Evolutionary conservation across 148 eudicot genomes (phyloP).

Genomic region (Fagopyrum esculentum): DNA sequence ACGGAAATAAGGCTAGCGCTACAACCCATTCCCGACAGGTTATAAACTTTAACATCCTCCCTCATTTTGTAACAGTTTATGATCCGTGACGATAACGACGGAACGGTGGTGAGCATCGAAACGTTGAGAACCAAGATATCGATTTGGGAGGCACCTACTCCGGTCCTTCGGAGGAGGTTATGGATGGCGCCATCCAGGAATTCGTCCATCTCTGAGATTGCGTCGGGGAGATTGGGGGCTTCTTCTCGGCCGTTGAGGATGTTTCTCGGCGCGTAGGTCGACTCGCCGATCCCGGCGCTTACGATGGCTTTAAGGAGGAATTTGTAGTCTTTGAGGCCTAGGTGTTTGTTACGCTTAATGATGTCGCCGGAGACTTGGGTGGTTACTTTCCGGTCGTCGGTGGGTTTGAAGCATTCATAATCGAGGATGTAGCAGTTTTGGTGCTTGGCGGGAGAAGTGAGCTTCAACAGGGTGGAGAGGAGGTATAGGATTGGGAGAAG

Average conservation of each 20-base stretch:
- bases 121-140: constrained; percentile 74
- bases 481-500: constrained; percentile 26
- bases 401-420: constrained; percentile 59
- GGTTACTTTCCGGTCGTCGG: constrained; percentile 44
- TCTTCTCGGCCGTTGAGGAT: constrained; percentile 51
- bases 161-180: constrained; percentile 36
- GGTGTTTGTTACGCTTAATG: constrained; percentile 43
- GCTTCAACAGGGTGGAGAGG: constrained; percentile 22
- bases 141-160: constrained; percentile 39
- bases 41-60: constrained; percentile 57
- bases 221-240: constrained; percentile 33
- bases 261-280: constrained; percentile 63
- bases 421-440: constrained; percentile 56
- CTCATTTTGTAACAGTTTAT: constrained; percentile 63
- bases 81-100: constrained; percentile 52
- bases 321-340: constrained; percentile 63
- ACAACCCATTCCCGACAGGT: constrained; percentile 85
- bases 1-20: constrained; percentile 73
- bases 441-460: constrained; percentile 20
- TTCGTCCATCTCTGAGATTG: constrained; percentile 57
- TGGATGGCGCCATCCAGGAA: constrained; percentile 45
- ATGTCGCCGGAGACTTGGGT: constrained; percentile 50
- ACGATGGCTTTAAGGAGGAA: constrained; percentile 65
- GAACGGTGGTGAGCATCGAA: constrained; percentile 53
- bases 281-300: constrained; percentile 75